phyloP scores from a whole-genome alignment of 108 stramenopile genomes.

The Fragilaria radians region DNA sequence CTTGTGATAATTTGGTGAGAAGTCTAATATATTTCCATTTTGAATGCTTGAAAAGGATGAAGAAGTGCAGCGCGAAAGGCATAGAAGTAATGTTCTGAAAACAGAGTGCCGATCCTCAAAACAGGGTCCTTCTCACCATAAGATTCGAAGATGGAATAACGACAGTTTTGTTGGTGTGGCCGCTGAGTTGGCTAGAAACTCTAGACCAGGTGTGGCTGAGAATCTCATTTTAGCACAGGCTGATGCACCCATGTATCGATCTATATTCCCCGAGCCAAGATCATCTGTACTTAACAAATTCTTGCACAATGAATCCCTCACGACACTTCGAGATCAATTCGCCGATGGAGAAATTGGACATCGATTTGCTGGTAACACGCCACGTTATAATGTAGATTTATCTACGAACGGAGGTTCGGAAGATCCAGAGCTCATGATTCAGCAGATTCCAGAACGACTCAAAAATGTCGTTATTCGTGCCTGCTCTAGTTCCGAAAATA shows the following conservation, averaged over 20 bases:
- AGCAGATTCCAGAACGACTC: slow-evolving; percentile 34
- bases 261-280: slow-evolving; percentile 16
- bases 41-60: too few relatives aligned
- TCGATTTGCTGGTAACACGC: not conserved
- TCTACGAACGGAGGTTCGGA: not conserved
- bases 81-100: too few relatives aligned
- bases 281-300: slow-evolving; percentile 20
- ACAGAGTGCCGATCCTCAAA: slow-evolving; percentile 41
- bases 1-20: too few relatives aligned
- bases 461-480: slow-evolving; percentile 33
- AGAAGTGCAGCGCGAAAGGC: too few relatives aligned
- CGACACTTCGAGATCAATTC: slow-evolving; percentile 36
- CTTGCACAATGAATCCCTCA: slow-evolving; percentile 15
- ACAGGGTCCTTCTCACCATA: slow-evolving; percentile 75
- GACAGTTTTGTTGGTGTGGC: slow-evolving; percentile 55
- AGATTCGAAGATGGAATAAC: slow-evolving; percentile 78
- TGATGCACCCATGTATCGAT: slow-evolving; percentile 24
- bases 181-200: slow-evolving; percentile 23
- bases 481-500: slow-evolving; percentile 29
- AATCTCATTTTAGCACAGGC: slow-evolving; percentile 24
- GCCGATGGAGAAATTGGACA: slow-evolving; percentile 35
- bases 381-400: not conserved
- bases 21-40: too few relatives aligned
- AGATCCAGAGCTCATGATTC: slow-evolving; percentile 21
- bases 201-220: slow-evolving; percentile 19